Evolutionary conservation across 768 basidiomycete genomes (phyloP), one percentile per base, ranked within the genome.

Genomic region (Trametes gibbosa): DNA sequence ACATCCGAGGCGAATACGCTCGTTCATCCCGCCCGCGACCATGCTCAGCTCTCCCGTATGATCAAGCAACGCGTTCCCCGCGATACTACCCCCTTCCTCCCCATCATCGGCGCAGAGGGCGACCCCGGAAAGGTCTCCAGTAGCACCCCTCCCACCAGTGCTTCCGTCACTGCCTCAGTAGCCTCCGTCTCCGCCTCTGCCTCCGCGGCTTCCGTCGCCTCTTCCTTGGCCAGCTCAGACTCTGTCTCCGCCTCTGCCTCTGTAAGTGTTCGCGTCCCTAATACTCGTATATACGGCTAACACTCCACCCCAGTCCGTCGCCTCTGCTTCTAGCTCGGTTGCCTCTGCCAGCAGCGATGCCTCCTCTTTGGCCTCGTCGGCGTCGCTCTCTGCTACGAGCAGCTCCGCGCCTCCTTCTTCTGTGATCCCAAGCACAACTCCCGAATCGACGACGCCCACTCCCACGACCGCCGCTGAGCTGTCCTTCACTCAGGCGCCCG

Each of bases 31-130:
- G 84, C 77, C 50, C 83, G 83, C 64, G 81, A 81, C 72, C 85
- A 88, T 73, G 76, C 66, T 50, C 75, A 75, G 66, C 73, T 84
- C 66, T 82, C 84, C 67, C 86, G 89, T 66, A 73, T 92, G 70
- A 69, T 91, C 64, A 88, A 79, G 75, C 90, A 87, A 70, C 86
- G 89, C 37, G 69, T 75, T 4, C 76, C 41, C 50, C 41, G 1
- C 42, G 59, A 58, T 52, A 50, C 29, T 32, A 47, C 50, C 25
- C 21, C 21, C 39, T n/a, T 58, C 29, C 47, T 56, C 59, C 62
- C 21, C 19, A 57, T 50, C 37, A 64, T 70, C 58, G 77, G 75
- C 61, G 76, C 74, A 65, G 69, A 37, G 29, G 57, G 56, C 19
- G 66, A 73, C 63, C 72, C 73, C 46, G 40, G 68, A 24, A 50